Percentiles rank a stretch among this genome's conserved stretches.
phyloP scores from a whole-genome alignment of 192 early-diverging fungal species.

The Gamsiella multidivaricata region DNA sequence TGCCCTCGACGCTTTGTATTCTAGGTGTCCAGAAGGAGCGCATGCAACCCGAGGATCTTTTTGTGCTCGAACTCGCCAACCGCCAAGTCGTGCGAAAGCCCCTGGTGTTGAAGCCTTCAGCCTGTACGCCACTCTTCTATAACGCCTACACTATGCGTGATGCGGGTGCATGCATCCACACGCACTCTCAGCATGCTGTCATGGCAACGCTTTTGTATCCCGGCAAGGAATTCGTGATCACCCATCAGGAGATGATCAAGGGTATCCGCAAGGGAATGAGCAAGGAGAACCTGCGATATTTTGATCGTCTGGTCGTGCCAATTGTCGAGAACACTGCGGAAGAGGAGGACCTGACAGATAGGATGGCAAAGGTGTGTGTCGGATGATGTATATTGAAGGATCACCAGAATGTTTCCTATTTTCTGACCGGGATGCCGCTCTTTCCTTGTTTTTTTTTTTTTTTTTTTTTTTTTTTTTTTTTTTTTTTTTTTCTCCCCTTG shows the following conservation, averaged over 20 bases:
- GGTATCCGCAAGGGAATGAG: slow-evolving; percentile 85
- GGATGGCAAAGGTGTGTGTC: slow-evolving; percentile 76
- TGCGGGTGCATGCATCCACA: slow-evolving; percentile 95
- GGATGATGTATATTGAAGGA: no score
- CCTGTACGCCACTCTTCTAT: slow-evolving; percentile 96
- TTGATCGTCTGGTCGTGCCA: slow-evolving; percentile 87
- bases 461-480: no score
- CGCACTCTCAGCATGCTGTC: slow-evolving; percentile 95
- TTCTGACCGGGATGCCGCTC: no score
- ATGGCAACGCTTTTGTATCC: slow-evolving; percentile 88
- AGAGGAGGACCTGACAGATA: slow-evolving; percentile 89
- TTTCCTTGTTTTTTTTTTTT: no score
- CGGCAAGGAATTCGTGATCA: slow-evolving; percentile 83
- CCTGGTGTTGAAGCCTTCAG: slow-evolving; percentile 80
- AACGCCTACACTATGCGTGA: slow-evolving; percentile 88
- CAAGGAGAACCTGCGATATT: slow-evolving; percentile 74
- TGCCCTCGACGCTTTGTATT: no score
- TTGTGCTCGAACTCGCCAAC: slow-evolving; percentile 76
- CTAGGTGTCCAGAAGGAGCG: slow-evolving; percentile 95
- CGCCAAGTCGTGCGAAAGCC: slow-evolving; percentile 77
- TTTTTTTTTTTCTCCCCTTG: no score
- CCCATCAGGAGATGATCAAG: slow-evolving; percentile 99
- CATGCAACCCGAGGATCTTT: slow-evolving; percentile 86
- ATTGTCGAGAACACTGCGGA: slow-evolving; percentile 97
- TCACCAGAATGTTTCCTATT: no score